Evolutionary conservation across 2,329 filamentous ascomycete genomes (phyloP), one percentile per base, ranked within the genome.

Genomic region (Botryotinia globosa): DNA sequence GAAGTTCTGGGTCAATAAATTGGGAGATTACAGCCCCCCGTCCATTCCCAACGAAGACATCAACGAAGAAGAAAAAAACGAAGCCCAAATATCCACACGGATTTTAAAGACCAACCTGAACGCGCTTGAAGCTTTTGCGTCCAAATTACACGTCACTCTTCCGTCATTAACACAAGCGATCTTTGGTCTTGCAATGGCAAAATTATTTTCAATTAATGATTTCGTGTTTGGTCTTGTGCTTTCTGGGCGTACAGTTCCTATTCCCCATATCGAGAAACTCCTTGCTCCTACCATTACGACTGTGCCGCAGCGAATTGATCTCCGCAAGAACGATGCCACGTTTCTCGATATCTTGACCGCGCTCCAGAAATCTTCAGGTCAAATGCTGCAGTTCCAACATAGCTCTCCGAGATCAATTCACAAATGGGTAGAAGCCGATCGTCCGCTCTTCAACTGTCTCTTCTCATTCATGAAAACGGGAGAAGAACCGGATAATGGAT

Each of bases 271-370:
- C 39, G 82, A 83, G 73, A 76, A 80, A 25, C 83, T 84, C 66
- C 80, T 82, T 73, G 83, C 83, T 1, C 83, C 83, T 8, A 82
- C 83, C 77, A 83, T 84, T 59, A 81, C 82, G 3, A 84, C 83
- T 2, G 78, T 84, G 4, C 83, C 83, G 14, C 78, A 84, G 22
- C 81, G 82, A 22, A 79, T 84, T 12, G 68, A 48, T 63, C 68
- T 70, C n/a, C 48, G 66, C 34, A 44, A 56, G 12, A 58, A 5
- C 7, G 51, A 69, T 32, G 29, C 37, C 9, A 69, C 66, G 1
- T 32, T 69, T n/a, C 25, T 69, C 1, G 34, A 42, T 10, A 39
- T 69, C 25, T 42, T 69, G 37, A 58, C 66, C 14, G 42, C 54
- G 22, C 66, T 69, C 16, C 66, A 69, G 66, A 69, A 69, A 32